Evolutionary conservation across 1,284 basidiomycete species (phyloP).

Genomic region (Termitomyces sp.): DNA sequence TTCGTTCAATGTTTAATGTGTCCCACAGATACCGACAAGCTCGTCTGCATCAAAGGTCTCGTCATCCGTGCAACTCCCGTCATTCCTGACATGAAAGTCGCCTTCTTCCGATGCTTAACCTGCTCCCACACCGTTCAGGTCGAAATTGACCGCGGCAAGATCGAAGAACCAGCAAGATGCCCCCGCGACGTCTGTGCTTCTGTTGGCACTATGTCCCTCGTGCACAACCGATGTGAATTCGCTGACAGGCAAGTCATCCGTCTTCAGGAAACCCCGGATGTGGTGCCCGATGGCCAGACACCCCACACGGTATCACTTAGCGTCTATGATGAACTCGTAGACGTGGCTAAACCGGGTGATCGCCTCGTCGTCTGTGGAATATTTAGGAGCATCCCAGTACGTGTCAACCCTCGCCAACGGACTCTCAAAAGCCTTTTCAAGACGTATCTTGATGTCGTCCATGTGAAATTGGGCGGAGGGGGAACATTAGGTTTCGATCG

Average conservation of each 20-base stretch:
- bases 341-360: constrained; percentile 93
- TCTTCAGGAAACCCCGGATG: constrained; percentile 96
- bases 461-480: constrained; percentile 76
- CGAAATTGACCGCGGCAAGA: constrained; percentile 95
- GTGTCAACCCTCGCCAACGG: constrained; percentile 89
- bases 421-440: constrained; percentile 95
- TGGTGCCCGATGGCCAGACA: constrained; percentile 96
- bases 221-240: constrained; percentile 97
- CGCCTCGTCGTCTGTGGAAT: constrained; percentile 90
- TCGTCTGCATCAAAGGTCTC: constrained; percentile 92
- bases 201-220: constrained; percentile 86
- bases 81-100: constrained; percentile 98
- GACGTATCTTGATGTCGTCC: constrained; percentile 95
- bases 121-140: constrained; percentile 94
- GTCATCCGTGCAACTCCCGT: constrained; percentile 97
- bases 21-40: constrained; percentile 85
- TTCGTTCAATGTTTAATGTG: constrained; percentile 4
- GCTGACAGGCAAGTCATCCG: constrained; percentile 94
- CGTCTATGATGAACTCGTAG: constrained; percentile 96
- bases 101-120: constrained; percentile 96
- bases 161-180: constrained; percentile 88
- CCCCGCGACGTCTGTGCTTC: constrained; percentile 89
- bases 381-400: constrained; percentile 90
- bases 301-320: constrained; percentile 96
- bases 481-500: constrained; percentile 77